A percentile compares a stretch with the other conserved stretches of the same genome.
Evolutionary conservation across 495 filamentous ascomycete species (phyloP).

Genomic region (Paragyromitra xinjiangensis): DNA sequence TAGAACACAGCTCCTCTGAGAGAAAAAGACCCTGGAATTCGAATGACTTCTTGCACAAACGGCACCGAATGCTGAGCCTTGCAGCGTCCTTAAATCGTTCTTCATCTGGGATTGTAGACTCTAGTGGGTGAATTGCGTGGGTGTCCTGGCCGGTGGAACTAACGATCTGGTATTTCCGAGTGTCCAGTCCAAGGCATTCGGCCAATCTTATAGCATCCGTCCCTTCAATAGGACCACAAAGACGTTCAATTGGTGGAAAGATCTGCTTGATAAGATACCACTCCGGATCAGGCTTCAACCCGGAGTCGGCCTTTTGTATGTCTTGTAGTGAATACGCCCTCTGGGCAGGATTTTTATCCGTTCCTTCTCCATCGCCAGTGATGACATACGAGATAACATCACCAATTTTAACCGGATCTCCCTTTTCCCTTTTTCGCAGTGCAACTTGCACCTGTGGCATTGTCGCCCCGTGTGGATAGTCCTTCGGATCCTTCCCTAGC

Average conservation of each 20-base stretch:
- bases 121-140: conserved; percentile 80
- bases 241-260: conserved; percentile 95
- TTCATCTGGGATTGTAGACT: conserved; percentile 90
- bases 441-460: conserved; percentile 99
- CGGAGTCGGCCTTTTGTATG: conserved; percentile 76
- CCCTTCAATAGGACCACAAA: conserved; percentile 92
- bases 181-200: conserved; percentile 91
- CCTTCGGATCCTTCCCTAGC: conserved; percentile 89
- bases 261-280: conserved; percentile 99
- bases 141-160: conserved; percentile 66
- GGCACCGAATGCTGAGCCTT: conserved; percentile 79
- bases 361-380: conserved; percentile 73
- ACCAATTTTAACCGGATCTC: conserved; percentile 85
- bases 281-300: conserved; percentile 71
- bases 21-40: conserved; percentile 76
- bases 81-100: conserved; percentile 82
- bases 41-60: conserved; percentile 75
- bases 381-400: conserved; percentile 97
- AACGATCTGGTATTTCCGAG: conserved; percentile 81
- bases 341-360: conserved; percentile 70
- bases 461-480: conserved; percentile 85
- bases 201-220: conserved; percentile 88
- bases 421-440: conserved; percentile 82
- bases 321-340: conserved; percentile 88
- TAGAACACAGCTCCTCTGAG: conserved; percentile 68